Conservation (phyloP, 768 basidiomycete species). For the Serendipita vermifera region DNA sequence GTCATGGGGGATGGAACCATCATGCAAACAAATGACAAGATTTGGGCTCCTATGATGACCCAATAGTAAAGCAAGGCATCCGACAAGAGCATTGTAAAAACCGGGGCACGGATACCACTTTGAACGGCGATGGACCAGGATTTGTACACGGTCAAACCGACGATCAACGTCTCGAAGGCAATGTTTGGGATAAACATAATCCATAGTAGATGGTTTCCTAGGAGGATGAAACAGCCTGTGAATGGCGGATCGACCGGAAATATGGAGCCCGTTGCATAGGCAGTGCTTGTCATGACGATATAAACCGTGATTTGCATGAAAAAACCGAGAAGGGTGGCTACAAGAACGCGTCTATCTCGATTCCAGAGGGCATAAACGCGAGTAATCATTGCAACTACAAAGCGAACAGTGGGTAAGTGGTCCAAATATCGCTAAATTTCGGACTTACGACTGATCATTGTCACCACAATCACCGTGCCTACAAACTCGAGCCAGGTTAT, state of each 20-base stretch:
- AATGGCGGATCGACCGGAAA: background rate
- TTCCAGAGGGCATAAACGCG: conserved; percentile 7
- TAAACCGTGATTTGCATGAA: background rate
- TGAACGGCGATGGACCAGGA: background rate
- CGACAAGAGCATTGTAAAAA: background rate
- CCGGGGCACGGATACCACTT: background rate
- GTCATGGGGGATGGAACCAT: background rate
- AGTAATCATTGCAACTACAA: background rate
- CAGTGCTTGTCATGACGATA: background rate
- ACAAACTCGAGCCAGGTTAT: too few relatives aligned
- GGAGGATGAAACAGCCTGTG: background rate
- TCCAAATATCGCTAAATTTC: too few relatives aligned
- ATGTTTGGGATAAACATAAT: background rate
- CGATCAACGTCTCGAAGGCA: background rate
- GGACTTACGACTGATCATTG: too few relatives aligned
- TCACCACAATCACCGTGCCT: too few relatives aligned
- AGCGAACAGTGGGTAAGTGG: too few relatives aligned
- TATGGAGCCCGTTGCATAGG: background rate
- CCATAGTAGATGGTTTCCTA: background rate
- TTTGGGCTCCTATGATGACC: background rate
- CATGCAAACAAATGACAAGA: background rate
- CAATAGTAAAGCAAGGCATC: background rate
- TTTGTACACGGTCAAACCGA: background rate
- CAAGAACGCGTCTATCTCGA: background rate
- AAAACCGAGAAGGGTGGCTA: background rate